Conservation (phyloP, 176 grass and related monocot genomes). For the Poa pratensis region DNA sequence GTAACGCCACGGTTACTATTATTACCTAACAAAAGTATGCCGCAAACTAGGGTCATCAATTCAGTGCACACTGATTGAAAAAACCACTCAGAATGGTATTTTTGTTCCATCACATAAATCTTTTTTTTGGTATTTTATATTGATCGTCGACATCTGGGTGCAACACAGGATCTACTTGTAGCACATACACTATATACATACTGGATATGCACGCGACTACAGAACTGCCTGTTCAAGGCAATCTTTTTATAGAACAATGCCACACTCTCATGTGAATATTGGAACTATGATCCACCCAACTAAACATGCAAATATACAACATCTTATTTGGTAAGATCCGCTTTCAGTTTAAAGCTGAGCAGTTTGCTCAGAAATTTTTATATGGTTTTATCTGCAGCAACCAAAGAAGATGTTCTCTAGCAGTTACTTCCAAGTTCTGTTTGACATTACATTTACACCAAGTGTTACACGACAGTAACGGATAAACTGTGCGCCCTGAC, state of each 20-base stretch:
- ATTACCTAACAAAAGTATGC: conserved; percentile 5
- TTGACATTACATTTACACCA: background rate
- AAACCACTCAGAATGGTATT: background rate
- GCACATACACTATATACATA: background rate
- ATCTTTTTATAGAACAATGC: background rate
- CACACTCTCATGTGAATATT: background rate
- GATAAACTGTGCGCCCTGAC: conserved; percentile 40
- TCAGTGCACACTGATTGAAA: background rate
- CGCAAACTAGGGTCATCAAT: background rate
- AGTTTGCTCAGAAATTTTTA: background rate
- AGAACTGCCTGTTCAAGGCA: background rate
- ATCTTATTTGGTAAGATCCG: background rate
- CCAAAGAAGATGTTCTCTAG: conserved; percentile 3
- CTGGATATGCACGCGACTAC: background rate
- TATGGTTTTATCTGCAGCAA: conserved; percentile 1
- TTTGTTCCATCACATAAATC: conserved; percentile 11
- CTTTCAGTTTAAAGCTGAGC: background rate
- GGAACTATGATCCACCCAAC: background rate
- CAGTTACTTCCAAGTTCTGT: background rate
- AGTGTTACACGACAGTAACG: conserved; percentile 3
- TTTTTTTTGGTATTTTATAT: background rate
- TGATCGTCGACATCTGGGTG: background rate
- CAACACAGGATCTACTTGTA: conserved; percentile 9
- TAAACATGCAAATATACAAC: conserved; percentile 17
- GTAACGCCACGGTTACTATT: background rate